Evolutionary conservation across 441 rosid species (phyloP), one percentile per base, ranked within the genome.

Genomic region (Melastoma candidum): DNA sequence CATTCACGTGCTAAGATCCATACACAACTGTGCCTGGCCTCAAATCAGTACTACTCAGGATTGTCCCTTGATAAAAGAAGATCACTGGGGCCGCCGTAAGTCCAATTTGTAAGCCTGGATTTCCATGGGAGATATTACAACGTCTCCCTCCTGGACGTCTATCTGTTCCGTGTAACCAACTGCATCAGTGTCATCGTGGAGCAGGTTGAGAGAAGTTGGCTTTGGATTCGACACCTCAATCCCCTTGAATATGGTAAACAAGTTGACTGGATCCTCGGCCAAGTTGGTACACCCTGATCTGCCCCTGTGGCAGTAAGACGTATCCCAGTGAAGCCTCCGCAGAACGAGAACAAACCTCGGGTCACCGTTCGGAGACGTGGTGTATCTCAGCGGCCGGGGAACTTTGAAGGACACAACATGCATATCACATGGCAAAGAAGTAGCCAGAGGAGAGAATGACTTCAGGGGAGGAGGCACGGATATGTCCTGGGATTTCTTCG

Each of bases 31-130:
- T 29, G 36, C 36, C 7, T 29, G 36, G 36, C 36, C 36, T 29
- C 3, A 6, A 3, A 29, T 29, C 36, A 6, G 36, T 6, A 29
- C 7, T 29, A 29, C 36, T 29, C 36, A 17, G 22, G 22, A 17
- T 17, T 17, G 22, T 17, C 22, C 22, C 22, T 17, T 17, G 22
- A 17, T 17, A 17, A 17, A 17, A 17, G 22, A 17, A 29, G 36
- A 29, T 76, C 66, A 72, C 58, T 70, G 36, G 36, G 7, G 58
- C 10, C 88, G 82, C 69, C 77, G 73, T 63, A 93, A 60, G 49
- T 83, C 96, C 71, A 93, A 73, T 74, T 81, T 93, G 80, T 86
- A 89, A 14, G 97, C 88, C 61, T 80, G 90, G 66, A 93, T 75
- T 75, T 93, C 99, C 97, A 86, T 93, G 47, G 97, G 95, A 53